Evolutionary conservation across 108 stramenopile species (phyloP), one percentile per base, ranked within the genome.

Genomic region (Nitzschia sp.): DNA sequence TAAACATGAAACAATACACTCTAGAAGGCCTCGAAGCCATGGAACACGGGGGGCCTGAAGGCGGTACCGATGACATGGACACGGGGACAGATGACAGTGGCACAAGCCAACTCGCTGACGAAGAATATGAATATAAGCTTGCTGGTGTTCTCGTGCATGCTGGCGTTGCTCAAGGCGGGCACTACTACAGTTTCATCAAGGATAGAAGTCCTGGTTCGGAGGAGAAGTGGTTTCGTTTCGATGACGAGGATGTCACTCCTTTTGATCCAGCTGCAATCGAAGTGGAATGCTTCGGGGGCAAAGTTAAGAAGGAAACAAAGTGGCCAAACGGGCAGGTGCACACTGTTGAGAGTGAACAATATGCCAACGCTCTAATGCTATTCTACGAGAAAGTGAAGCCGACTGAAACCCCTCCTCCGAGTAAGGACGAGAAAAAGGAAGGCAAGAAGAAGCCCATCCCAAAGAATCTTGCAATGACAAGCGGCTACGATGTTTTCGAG

Each of bases 81-180:
- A 69, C 72, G 0, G 68, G 68, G 1, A 66, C 48, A 23, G 73
- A 45, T 2, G 61, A 48, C 9, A 50, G 45, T 56, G 75, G 53
- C 1, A 22, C 53, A 48, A 75, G 65, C 38, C 66, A 76, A 11
- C 72, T 90, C 23, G 77, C 83, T 17, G 94, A 92, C 53, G 92
- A 82, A 50, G 96, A 97, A 41, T 97, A 95, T 73, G 91, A 96
- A 71, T 98, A 97, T 69, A 81, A 87, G 55, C 86, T 98, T 23
- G 89, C 85, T 47, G 98, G 98, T 28, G 94, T 98, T 46, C 83
- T 98, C 6, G 94, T 98, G 8, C 98, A 98, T 64, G 95, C 96
- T 9, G 98, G 98, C 44, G 95, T 98, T 28, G 98, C 98, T 5
- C 96, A 97, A 80, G 98, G 98, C 8, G 98, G 98, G 0, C 98